phyloP scores from a whole-genome alignment of 2,329 filamentous ascomycete species.

The Verticillium isaacii region DNA sequence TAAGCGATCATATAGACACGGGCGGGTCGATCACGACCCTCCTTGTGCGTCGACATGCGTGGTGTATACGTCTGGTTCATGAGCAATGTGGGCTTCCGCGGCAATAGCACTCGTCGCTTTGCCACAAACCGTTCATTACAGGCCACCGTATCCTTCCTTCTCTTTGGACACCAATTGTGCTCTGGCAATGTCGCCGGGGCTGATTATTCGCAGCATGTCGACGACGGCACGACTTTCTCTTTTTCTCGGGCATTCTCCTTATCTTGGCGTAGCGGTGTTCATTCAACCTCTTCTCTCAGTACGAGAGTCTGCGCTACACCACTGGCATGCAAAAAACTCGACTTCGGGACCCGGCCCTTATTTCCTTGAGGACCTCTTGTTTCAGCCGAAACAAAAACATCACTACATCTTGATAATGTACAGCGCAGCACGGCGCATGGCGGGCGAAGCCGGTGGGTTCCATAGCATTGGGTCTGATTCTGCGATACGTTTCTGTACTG shows the following conservation, averaged over 20 bases:
- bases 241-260: conserved; percentile 22
- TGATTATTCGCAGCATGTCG: not conserved
- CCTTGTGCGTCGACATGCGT: not conserved
- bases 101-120: not conserved
- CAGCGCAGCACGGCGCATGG: conserved; percentile 33
- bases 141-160: not conserved
- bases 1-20: not conserved
- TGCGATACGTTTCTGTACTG: conserved; percentile 12
- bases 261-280: conserved; percentile 8
- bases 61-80: not conserved
- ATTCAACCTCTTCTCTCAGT: conserved; percentile 6
- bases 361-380: not conserved
- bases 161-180: not conserved
- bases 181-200: not conserved
- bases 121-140: not conserved
- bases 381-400: conserved; percentile 9
- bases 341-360: conserved; percentile 7
- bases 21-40: not conserved
- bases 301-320: conserved; percentile 9
- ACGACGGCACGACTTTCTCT: conserved; percentile 5
- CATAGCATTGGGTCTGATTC: conserved; percentile 31
- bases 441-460: conserved; percentile 23
- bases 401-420: conserved; percentile 23
- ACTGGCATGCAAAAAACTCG: conserved; percentile 15
- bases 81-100: not conserved